Evolutionary conservation across 2,329 filamentous ascomycete species (phyloP).

Genomic region (Fusarium tricinctum): DNA sequence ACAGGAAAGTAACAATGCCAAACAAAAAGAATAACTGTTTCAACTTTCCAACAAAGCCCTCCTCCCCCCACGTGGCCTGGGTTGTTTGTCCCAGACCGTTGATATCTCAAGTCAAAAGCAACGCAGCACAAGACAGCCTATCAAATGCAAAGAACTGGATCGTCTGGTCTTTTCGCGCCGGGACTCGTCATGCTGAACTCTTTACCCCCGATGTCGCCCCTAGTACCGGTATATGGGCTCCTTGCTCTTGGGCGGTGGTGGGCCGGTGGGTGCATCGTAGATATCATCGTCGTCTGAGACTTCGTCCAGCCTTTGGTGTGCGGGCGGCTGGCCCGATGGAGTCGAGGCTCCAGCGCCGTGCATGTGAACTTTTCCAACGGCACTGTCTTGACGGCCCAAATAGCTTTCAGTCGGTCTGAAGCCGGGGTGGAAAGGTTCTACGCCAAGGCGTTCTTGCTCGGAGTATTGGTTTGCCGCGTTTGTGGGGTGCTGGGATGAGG

Average conservation of each 20-base stretch:
- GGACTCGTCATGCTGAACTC: not conserved
- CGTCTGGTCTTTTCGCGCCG: not conserved
- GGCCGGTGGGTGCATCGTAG: conserved; percentile 52
- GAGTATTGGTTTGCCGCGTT: conserved; percentile 37
- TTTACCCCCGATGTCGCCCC: not conserved
- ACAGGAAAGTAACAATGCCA: conserved; percentile 26
- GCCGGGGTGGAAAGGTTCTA: conserved; percentile 59
- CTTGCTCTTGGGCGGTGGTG: conserved; percentile 56
- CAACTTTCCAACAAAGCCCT: conserved; percentile 23
- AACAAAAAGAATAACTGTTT: conserved; percentile 19
- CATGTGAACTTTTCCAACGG: conserved; percentile 59
- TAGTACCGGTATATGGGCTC: conserved; percentile 56
- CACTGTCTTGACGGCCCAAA: conserved; percentile 57
- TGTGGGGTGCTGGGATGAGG: conserved; percentile 30
- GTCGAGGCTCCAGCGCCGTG: conserved; percentile 54
- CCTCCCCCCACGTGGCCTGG: conserved; percentile 2
- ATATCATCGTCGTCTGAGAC: conserved; percentile 57
- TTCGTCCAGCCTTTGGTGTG: conserved; percentile 45
- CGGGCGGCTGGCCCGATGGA: conserved; percentile 30
- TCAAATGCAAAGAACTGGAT: not conserved
- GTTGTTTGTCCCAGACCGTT: conserved; percentile 1
- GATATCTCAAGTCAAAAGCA: conserved; percentile 11
- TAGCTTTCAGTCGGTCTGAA: conserved; percentile 49
- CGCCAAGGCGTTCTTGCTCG: conserved; percentile 47
- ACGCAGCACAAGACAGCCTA: conserved; percentile 1